A percentile compares a stretch with the other conserved stretches of the same genome.
Evolutionary conservation across 257 asterid species (phyloP).

Genomic region (Solanum chiquidenum): DNA sequence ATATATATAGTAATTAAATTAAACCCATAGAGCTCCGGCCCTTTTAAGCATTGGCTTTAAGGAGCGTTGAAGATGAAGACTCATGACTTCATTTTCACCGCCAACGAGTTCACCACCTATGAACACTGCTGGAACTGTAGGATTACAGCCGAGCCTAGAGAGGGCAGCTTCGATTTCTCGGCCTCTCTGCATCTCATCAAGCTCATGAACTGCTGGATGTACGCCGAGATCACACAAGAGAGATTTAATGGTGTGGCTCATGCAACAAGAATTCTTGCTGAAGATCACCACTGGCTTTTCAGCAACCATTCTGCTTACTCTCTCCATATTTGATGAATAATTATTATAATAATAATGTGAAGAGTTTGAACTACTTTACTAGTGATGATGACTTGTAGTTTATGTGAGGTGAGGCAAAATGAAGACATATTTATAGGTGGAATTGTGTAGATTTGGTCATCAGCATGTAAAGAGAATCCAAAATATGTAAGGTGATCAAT

Average conservation of each 20-base stretch:
- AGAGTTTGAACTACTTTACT: too few species aligned
- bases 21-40: conserved; percentile 82
- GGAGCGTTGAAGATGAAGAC: conserved; percentile 59
- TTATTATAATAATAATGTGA: background rate
- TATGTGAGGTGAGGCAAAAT: conserved; percentile 26
- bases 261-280: conserved; percentile 62
- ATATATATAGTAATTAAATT: background rate
- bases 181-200: conserved; percentile 51
- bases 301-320: conserved; percentile 45
- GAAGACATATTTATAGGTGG: conserved; percentile 30
- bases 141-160: conserved; percentile 33
- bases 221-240: conserved; percentile 65
- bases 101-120: conserved; percentile 63
- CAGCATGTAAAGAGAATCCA: background rate
- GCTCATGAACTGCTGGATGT: conserved; percentile 49
- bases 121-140: conserved; percentile 58
- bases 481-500: background rate
- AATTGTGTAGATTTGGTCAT: background rate
- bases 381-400: background rate
- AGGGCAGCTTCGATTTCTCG: conserved; percentile 67
- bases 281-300: conserved; percentile 73
- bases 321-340: conserved; percentile 31
- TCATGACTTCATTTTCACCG: conserved; percentile 68
- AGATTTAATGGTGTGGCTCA: conserved; percentile 55
- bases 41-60: conserved; percentile 55